Evolutionary conservation across 1,284 basidiomycete genomes (phyloP).

Genomic region (Pascua guehoae): DNA sequence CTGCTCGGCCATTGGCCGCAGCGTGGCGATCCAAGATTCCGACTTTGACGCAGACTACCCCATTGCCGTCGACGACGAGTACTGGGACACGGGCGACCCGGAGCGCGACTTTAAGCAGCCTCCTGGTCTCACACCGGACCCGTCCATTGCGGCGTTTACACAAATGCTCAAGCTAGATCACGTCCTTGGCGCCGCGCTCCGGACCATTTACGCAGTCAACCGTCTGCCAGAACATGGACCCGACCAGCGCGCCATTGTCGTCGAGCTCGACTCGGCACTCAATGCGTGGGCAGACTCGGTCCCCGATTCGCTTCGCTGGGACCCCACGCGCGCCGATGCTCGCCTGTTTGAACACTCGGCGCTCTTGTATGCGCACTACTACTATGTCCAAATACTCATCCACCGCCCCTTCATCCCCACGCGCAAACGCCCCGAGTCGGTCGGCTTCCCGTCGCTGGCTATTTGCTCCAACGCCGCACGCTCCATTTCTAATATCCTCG

Average conservation of each 20-base stretch:
- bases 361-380: conserved; percentile 63
- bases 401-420: conserved; percentile 76
- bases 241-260: conserved; percentile 67
- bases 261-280: conserved; percentile 65
- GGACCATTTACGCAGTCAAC: conserved; percentile 70
- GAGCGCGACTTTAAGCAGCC: conserved; percentile 60
- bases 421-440: conserved; percentile 35
- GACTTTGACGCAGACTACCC: conserved; percentile 77
- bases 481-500: conserved; percentile 68
- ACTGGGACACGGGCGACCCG: conserved; percentile 59
- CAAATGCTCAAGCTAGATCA: conserved; percentile 66
- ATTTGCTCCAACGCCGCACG: conserved; percentile 80
- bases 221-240: conserved; percentile 56
- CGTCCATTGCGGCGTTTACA: conserved; percentile 61
- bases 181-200: conserved; percentile 65
- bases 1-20: conserved; percentile 69
- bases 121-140: conserved; percentile 40
- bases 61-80: conserved; percentile 79
- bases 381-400: conserved; percentile 64
- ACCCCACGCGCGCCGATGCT: conserved; percentile 61
- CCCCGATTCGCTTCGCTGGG: conserved; percentile 70
- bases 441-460: conserved; percentile 62
- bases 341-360: conserved; percentile 68
- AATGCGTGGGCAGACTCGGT: conserved; percentile 70
- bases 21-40: conserved; percentile 77